Conservation (phyloP, 116 monocot genomes). For the Cymodocea nodosa region DNA sequence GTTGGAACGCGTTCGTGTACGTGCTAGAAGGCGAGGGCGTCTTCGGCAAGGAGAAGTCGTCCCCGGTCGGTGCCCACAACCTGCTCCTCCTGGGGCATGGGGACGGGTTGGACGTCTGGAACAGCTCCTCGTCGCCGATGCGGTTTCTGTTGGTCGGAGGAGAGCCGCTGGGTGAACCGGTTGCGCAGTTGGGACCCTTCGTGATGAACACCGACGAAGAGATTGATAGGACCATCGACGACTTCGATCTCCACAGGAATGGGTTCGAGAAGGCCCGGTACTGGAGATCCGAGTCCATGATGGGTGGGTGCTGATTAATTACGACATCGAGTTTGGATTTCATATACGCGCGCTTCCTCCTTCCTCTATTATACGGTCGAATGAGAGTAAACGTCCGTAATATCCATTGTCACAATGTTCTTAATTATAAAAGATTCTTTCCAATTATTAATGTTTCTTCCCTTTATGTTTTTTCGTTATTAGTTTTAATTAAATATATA, state of each 20-base stretch:
- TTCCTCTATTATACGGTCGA: no score
- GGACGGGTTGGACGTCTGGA: conserved; percentile 40
- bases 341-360: no score
- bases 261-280: conserved; percentile 67
- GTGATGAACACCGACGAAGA: conserved; percentile 73
- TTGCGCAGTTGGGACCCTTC: conserved; percentile 60
- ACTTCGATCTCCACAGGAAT: conserved; percentile 32
- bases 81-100: conserved; percentile 30
- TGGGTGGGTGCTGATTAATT: no score
- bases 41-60: conserved; percentile 17
- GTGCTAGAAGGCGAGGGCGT: conserved; percentile 55
- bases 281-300: conserved; percentile 33
- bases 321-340: no score
- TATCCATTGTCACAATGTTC: no score
- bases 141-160: conserved; percentile 54
- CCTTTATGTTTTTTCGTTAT: no score
- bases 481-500: no score
- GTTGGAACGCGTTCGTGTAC: conserved; percentile 54
- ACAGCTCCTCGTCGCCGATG: conserved; percentile 13
- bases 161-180: conserved; percentile 45
- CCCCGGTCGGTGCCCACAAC: conserved; percentile 21
- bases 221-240: conserved; percentile 47
- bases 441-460: no score
- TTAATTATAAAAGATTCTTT: no score
- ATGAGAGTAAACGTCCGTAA: no score